Conservation (phyloP, 208 protist genomes). For the Trypanosoma conorhini region DNA sequence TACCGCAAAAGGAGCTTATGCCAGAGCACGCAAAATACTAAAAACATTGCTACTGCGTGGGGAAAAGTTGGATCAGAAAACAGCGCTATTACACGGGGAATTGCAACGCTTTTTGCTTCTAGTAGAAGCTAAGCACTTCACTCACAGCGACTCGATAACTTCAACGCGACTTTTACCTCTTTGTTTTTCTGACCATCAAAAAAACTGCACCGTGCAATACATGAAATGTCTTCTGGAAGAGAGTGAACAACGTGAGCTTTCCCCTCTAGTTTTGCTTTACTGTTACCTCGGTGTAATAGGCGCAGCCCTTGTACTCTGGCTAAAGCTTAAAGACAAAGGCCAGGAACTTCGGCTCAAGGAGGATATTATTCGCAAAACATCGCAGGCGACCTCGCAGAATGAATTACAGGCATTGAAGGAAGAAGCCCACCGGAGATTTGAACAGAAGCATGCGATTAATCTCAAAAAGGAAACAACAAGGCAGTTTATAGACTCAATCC, state of each 20-base stretch:
- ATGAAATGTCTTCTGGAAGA: conserved; percentile 4
- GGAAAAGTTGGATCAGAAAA: neutral
- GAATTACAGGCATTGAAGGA: conserved; percentile 15
- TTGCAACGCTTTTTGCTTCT: conserved; percentile 1
- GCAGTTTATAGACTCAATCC: neutral
- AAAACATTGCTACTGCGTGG: neutral
- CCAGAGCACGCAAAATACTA: conserved; percentile 9
- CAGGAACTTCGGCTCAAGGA: neutral
- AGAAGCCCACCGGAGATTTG: neutral
- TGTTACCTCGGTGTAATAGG: conserved; percentile 12
- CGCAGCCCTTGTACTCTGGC: neutral
- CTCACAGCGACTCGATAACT: neutral
- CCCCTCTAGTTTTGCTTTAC: conserved; percentile 9
- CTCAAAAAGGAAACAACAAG: neutral
- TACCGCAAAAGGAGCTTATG: conserved; percentile 5
- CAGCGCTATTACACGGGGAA: neutral
- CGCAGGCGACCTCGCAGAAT: neutral
- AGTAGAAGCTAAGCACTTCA: neutral
- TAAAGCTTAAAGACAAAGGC: neutral
- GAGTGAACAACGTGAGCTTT: neutral
- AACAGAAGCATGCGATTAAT: neutral
- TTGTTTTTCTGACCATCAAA: neutral
- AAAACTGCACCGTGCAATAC: neutral
- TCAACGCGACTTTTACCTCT: conserved; percentile 2
- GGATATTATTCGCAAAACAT: neutral